Conservation (phyloP, 768 basidiomycete species). For the Collybia mongolica region DNA sequence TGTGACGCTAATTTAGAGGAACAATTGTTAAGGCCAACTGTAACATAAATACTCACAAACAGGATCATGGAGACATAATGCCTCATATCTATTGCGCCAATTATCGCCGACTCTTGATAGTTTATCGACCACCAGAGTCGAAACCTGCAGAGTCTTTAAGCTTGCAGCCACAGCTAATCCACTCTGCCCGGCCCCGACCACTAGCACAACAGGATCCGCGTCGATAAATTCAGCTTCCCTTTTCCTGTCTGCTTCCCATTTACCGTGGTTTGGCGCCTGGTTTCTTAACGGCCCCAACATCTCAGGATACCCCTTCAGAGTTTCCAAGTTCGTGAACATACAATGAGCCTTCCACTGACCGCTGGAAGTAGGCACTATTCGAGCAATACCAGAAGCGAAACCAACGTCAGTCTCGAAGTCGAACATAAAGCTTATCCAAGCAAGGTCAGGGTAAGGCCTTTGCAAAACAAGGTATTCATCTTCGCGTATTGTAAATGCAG, state of each 20-base stretch:
- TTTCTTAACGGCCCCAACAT: conserved; percentile 45
- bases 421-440: conserved; percentile 58
- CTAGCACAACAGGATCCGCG: conserved; percentile 42
- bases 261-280: conserved; percentile 43
- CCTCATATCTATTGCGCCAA: conserved; percentile 65
- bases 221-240: conserved; percentile 44
- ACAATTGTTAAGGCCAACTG: no score
- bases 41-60: conserved; percentile 61
- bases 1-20: no score
- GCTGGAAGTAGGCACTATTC: conserved; percentile 45
- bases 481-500: conserved; percentile 27
- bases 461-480: conserved; percentile 30
- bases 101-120: conserved; percentile 55
- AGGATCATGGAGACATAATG: conserved; percentile 63
- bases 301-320: conserved; percentile 52
- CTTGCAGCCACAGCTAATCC: conserved; percentile 62
- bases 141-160: conserved; percentile 48
- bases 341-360: conserved; percentile 60
- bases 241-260: conserved; percentile 50
- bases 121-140: conserved; percentile 59
- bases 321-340: conserved; percentile 58
- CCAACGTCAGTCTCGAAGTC: conserved; percentile 54
- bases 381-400: conserved; percentile 47
- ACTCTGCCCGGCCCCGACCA: conserved; percentile 66
- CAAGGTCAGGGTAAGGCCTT: conserved; percentile 47